Evolutionary conservation across 352 stramenopile genomes (phyloP), one percentile per base, ranked within the genome.

Genomic region (Sclerospora graminicola): DNA sequence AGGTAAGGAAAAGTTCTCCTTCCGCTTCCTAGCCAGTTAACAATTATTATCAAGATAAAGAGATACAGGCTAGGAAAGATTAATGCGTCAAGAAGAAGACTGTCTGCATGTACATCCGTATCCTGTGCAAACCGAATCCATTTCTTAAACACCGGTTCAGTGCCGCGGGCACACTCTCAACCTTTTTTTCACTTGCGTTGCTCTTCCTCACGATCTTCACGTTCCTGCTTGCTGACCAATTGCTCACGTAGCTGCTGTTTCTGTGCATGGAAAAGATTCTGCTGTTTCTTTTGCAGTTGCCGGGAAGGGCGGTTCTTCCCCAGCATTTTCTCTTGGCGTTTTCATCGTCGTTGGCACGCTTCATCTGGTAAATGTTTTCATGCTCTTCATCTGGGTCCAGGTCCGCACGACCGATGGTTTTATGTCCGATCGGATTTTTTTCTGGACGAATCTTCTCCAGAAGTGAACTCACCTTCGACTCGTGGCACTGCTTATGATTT

Each of bases 381-480:
- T 89, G 79, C 49, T 95, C 76, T 38, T 84, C 75, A 18, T 82
- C 76, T 4, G 84, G 65, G 58, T 98, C 86, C 47, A 82, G 70
- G 57, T 97, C 92, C 40, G 98, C 91, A 46, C 88, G 76, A 30
- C 82, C 90, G 47, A 99, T 96, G 11, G 74, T 69, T 26, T 84
- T 81, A 26, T 94, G 94, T 69, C 99, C 89, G n/a, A 99, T 60
- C 24, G 83, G 85, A 64, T 99, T 99, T 88, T 98, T 99, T 60
- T 99, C 93, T 7, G 93, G 92, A 55, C 78, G 77, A 21, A 99
- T 69, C 71, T 99, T 99, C 61, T 99, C 96, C 42, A 99, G 64
- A 41, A 99, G 63, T 19, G 85, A 86, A 23, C 94, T 82, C 26
- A 99, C 95, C 60, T 98, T 95, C 4, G 75, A 81, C 74, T 99